Evolutionary conservation across 768 basidiomycete species (phyloP).

Genomic region (Rhizopogon vesiculosus): DNA sequence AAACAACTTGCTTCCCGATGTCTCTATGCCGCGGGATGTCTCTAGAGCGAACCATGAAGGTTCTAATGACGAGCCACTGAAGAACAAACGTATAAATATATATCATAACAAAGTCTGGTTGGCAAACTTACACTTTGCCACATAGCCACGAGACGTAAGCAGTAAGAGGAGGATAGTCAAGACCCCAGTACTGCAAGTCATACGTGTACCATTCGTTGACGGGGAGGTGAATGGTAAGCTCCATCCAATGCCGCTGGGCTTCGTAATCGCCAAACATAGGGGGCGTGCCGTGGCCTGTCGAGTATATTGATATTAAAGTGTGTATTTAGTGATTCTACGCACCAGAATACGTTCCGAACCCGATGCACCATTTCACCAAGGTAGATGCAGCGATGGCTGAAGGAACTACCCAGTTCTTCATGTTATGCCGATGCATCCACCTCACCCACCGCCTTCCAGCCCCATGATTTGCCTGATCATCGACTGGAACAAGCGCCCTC

Average conservation of each 20-base stretch:
- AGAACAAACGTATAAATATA: constrained; percentile 4
- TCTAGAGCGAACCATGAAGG: constrained; percentile 69
- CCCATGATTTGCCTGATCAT: constrained; percentile 23
- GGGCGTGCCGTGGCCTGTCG: constrained; percentile 58
- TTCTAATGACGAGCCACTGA: constrained; percentile 46
- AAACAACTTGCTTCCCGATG: constrained; percentile 58
- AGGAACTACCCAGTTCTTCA: constrained; percentile 59
- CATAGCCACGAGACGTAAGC: constrained; percentile 87
- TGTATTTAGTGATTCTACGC: constrained; percentile 18
- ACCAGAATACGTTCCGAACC: constrained; percentile 84
- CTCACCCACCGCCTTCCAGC: constrained; percentile 63
- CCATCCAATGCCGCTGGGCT: constrained; percentile 96
- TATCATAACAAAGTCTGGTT: constrained; percentile 5
- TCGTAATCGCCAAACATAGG: constrained; percentile 93
- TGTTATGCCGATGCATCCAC: constrained; percentile 72
- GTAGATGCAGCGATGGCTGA: constrained; percentile 46
- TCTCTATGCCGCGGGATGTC: constrained; percentile 70
- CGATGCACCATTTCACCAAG: constrained; percentile 63
- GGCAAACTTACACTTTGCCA: constrained; percentile 61
- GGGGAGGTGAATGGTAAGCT: constrained; percentile 77
- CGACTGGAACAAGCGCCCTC: constrained; percentile 7
- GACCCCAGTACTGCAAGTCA: constrained; percentile 87
- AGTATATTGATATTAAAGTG: not conserved
- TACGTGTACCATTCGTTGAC: constrained; percentile 80
- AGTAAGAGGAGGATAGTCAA: constrained; percentile 93